Conservation (phyloP, 2,329 filamentous ascomycete species). For the Drechmeria coniospora region DNA sequence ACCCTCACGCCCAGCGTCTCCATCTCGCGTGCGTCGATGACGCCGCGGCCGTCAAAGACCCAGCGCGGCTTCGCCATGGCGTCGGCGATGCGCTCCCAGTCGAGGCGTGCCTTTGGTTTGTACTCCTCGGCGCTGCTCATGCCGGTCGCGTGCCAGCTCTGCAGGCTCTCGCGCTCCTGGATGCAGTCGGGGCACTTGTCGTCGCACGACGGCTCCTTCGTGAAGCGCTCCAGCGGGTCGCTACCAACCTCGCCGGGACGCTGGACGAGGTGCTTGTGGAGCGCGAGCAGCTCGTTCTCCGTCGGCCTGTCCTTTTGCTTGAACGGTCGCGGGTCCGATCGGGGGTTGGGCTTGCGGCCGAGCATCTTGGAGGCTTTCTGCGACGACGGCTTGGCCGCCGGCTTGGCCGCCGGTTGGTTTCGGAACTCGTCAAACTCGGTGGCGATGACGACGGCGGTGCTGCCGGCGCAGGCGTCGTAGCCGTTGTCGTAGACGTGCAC, state of each 20-base stretch:
- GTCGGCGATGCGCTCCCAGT: conserved; percentile 34
- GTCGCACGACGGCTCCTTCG: conserved; percentile 27
- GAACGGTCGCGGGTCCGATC: conserved; percentile 32
- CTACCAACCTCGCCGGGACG: conserved; percentile 12
- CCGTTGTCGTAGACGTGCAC: conserved; percentile 31
- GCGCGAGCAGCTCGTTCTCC: conserved; percentile 29
- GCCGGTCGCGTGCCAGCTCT: conserved; percentile 23
- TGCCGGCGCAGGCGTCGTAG: conserved; percentile 32
- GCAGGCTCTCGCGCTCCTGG: conserved; percentile 22
- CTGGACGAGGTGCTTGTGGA: conserved; percentile 31
- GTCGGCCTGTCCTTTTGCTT: conserved; percentile 16
- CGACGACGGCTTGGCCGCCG: conserved; percentile 12
- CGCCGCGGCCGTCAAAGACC: conserved; percentile 41
- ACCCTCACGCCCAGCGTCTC: conserved; percentile 34
- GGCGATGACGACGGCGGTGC: conserved; percentile 36
- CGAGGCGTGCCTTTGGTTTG: conserved; percentile 29
- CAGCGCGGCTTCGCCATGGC: conserved; percentile 37
- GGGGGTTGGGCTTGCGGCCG: conserved; percentile 22
- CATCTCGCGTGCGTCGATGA: conserved; percentile 33
- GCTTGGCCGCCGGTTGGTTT: conserved; percentile 20
- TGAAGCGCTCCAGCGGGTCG: conserved; percentile 31
- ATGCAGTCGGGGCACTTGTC: conserved; percentile 34
- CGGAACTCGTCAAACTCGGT: conserved; percentile 42
- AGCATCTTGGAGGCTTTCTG: conserved; percentile 15
- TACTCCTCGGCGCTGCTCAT: conserved; percentile 29